Percentiles rank a stretch among this genome's conserved stretches.
Conservation (phyloP, 768 basidiomycete species). For the Agaricus blazei region DNA sequence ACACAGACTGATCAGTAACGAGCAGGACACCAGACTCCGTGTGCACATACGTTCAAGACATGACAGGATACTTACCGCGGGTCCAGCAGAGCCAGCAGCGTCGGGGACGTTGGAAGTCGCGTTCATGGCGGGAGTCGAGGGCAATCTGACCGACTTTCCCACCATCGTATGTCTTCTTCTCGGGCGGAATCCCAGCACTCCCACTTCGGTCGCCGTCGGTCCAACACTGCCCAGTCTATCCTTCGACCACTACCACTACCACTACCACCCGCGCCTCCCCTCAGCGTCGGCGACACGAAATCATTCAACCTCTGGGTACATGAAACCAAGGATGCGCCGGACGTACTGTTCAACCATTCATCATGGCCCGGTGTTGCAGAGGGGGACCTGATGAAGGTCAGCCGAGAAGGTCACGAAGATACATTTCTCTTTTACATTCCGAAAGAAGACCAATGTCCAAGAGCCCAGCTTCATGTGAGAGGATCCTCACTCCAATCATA, state of each 20-base stretch:
- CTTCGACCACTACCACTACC: constrained; percentile 43
- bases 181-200: constrained; percentile 61
- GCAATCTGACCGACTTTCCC: not conserved
- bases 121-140: constrained; percentile 21
- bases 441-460: constrained; percentile 54
- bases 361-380: constrained; percentile 77
- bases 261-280: constrained; percentile 37
- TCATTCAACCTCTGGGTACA: constrained; percentile 72
- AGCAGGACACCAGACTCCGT: not conserved
- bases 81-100: constrained; percentile 21
- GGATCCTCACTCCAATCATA: not conserved
- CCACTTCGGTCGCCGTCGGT: constrained; percentile 56
- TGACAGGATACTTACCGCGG: constrained; percentile 24
- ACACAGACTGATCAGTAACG: not conserved
- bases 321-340: constrained; percentile 53
- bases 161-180: constrained; percentile 44
- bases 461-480: constrained; percentile 62
- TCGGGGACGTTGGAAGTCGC: constrained; percentile 17
- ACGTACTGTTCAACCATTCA: constrained; percentile 65
- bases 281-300: constrained; percentile 60
- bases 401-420: constrained; percentile 29
- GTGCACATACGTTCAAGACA: constrained; percentile 5
- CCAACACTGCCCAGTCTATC: constrained; percentile 70
- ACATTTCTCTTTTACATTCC: constrained; percentile 64
- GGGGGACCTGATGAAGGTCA: constrained; percentile 67